Evolutionary conservation across 129 eudicot species (phyloP), one percentile per base, ranked within the genome.

Genomic region (Centella asiatica): DNA sequence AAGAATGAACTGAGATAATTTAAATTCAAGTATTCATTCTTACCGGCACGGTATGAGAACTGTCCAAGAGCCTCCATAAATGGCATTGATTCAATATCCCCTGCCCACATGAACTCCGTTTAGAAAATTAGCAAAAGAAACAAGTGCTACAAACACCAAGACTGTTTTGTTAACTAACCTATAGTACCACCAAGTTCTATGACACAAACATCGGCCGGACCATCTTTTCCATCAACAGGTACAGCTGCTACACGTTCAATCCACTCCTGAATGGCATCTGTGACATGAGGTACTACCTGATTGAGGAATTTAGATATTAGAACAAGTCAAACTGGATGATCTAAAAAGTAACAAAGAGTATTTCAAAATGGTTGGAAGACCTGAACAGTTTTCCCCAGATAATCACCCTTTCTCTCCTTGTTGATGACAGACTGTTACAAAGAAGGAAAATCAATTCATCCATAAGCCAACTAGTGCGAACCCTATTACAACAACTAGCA

Each of bases 141-240:
- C 46, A 28, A 44, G 44, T 22, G 0, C 6, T 25, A 12, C 25
- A 31, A 69, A 67, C 7, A 23, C 29, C 28, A 48, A 6, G 28
- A 44, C 51, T 8, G 23, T n/a, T 20, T 18, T 42, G 32, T 32
- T 54, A 28, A 32, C 27, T 23, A 78, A 89, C 97, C 98, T 52
- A 92, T 84, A 31, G 98, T 92, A 17, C 98, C 98, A 65, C 98
- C 98, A 82, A 87, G 81, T 77, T 92, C 98, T 64, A 92, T 87
- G 66, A 92, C 98, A 80, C 96, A 92, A 48, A 87, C 98, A 87
- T 92, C 98, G 37, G 98, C 88, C 33, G 95, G 78, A 53, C 96
- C 95, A 51, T 87, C 94, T 73, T 79, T 74, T 12, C 98, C 98
- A 74, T 92, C 98, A 5, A 92, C 98, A 8, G 98, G 98, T 52